Evolutionary conservation across 805 yeast species (phyloP), one percentile per base, ranked within the genome.

Genomic region (Candida michaelii): DNA sequence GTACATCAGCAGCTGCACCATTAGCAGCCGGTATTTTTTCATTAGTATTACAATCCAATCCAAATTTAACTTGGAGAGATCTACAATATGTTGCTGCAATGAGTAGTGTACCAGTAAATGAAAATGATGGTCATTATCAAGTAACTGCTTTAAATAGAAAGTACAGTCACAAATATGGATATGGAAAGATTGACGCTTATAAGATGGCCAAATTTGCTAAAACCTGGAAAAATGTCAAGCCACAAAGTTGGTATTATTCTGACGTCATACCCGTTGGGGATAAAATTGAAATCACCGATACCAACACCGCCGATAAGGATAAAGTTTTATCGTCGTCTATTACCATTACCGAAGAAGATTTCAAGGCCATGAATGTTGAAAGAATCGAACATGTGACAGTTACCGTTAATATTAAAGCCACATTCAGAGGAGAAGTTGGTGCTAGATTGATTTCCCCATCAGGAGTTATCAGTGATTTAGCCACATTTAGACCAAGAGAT

Each of bases 1-100:
- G 99, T 15, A 93, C 99, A 0, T 91, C 98, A 16, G 99, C 99
- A 0, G 97, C 99, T 12, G 99, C 99, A 0, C 99, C 99, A 0
- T 73, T 93, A 43, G 98, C 97, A 0, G 97, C 98, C 0, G 99
- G 98, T n/a, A 76, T 93, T 1, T 89, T 86, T 59, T 79, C 97
- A 0, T 69, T 93, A 40, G 87, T 87, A 2, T 69, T 93, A 39
- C 82, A 83, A 52, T 89, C 84, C 3, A 85, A 95, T 50, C 96
- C 97, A 1, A 75, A 83, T 4, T 74, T 93, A 42, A 86, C 97
- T 0, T 93, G 99, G 99, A 77, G 99, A 59, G 99, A 93, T 59
- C 74, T 90, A 42, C 99, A 93, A 65, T 88, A 90, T 55, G 71
- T 93, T 15, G 77, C 87, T 2, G 81, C 91, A 12, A 63, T 81